A percentile compares a stretch with the other conserved stretches of the same genome.
phyloP scores from a whole-genome alignment of 2,329 filamentous ascomycete species.

The Pseudogymnoascus destructans region DNA sequence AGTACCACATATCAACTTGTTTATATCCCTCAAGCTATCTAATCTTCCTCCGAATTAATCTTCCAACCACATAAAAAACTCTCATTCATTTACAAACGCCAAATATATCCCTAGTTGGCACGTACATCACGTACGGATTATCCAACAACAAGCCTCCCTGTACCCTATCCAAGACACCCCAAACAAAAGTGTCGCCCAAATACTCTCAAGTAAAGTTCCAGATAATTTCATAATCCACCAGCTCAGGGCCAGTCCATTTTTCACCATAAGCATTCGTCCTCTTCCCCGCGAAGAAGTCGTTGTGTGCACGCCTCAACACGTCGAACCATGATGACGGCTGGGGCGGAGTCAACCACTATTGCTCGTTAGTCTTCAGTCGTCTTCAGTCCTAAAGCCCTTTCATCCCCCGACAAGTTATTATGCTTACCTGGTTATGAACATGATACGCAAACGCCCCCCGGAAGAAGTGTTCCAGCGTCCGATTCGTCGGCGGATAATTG shows the following conservation, averaged over 20 bases:
- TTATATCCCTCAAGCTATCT: background rate
- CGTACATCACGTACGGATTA: background rate
- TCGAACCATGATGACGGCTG: constrained; percentile 43
- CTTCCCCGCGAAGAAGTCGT: constrained; percentile 38
- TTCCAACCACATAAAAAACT: background rate
- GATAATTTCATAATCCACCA: constrained; percentile 37
- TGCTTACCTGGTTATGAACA: constrained; percentile 41
- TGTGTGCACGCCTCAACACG: constrained; percentile 38
- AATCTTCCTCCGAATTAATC: background rate
- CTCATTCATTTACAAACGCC: no score
- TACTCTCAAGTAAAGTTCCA: constrained; percentile 34
- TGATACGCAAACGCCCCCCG: constrained; percentile 44
- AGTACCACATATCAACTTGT: background rate
- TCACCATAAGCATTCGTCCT: constrained; percentile 41
- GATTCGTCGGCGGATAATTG: constrained; percentile 41
- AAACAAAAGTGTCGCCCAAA: background rate
- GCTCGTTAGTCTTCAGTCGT: constrained; percentile 13
- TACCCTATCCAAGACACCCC: background rate
- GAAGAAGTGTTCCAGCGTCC: constrained; percentile 43
- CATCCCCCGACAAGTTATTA: background rate
- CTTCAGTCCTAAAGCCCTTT: background rate
- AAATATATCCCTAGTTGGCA: background rate
- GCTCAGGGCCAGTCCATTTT: constrained; percentile 35
- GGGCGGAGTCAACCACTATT: constrained; percentile 40
- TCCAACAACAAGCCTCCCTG: background rate